Evolutionary conservation across 139 green algal genomes (phyloP).

Genomic region (Spirogloea muscicola): DNA sequence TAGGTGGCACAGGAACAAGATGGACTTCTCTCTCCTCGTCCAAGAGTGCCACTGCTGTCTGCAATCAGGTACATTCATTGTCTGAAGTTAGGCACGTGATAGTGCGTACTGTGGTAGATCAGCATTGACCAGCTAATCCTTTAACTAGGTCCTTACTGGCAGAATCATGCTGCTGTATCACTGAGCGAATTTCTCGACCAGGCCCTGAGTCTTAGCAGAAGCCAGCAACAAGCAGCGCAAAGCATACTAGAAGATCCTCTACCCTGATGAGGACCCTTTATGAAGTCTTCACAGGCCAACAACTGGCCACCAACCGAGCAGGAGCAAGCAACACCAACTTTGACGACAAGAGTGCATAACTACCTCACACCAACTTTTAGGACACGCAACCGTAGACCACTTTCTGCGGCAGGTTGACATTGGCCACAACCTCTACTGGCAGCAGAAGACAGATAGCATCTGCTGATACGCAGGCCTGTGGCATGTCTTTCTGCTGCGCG

Average conservation of each 20-base stretch:
- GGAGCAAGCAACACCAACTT: too few species aligned
- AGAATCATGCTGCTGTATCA: constrained; percentile 5
- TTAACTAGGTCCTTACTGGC: not conserved
- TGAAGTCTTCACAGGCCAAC: too few species aligned
- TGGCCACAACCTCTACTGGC: too few species aligned
- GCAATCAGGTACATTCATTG: constrained; percentile 1
- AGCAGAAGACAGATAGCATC: too few species aligned
- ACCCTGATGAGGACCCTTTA: too few species aligned
- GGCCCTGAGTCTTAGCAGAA: not conserved
- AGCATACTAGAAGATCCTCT: too few species aligned
- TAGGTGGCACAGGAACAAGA: constrained; percentile 28
- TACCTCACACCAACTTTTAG: too few species aligned
- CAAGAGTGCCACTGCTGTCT: constrained; percentile 28
- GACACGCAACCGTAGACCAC: too few species aligned
- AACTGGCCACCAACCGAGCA: too few species aligned
- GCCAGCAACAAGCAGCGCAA: not conserved
- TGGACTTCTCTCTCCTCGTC: constrained; percentile 22
- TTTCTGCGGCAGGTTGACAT: too few species aligned
- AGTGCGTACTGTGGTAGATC: not conserved
- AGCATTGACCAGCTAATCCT: not conserved
- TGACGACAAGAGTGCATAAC: too few species aligned
- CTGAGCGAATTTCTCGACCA: too few species aligned
- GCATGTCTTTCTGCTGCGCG: not conserved
- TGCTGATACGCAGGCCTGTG: not conserved
- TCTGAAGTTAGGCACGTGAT: not conserved